phyloP scores from a whole-genome alignment of 2,329 filamentous ascomycete species.

The Aotearoamyces nothofagi region DNA sequence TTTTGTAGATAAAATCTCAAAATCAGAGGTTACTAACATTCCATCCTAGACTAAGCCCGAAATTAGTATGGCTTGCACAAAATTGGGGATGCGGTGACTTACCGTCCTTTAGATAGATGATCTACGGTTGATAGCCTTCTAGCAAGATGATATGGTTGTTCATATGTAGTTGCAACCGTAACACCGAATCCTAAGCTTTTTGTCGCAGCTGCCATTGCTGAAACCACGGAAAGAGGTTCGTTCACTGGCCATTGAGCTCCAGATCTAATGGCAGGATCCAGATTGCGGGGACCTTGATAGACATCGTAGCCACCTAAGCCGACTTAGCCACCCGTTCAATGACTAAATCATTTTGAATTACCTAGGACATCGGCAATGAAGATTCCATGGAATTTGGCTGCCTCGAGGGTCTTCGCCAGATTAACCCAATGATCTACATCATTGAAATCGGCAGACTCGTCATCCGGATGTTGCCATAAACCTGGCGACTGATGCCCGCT shows the following conservation, averaged over 20 bases:
- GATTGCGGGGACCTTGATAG: conserved; percentile 30
- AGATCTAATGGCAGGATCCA: conserved; percentile 40
- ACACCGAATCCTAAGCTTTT: conserved; percentile 49
- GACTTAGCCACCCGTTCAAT: background rate
- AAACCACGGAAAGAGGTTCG: conserved; percentile 43
- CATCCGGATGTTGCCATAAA: conserved; percentile 48
- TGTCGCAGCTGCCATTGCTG: conserved; percentile 53
- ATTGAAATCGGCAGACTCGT: conserved; percentile 46
- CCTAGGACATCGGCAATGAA: conserved; percentile 48
- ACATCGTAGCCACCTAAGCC: conserved; percentile 42
- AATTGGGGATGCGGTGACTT: background rate
- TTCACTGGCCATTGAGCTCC: conserved; percentile 56
- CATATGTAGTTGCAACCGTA: conserved; percentile 51
- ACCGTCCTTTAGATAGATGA: conserved; percentile 44
- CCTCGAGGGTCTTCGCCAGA: conserved; percentile 40
- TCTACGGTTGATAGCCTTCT: conserved; percentile 49
- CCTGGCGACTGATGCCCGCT: conserved; percentile 39
- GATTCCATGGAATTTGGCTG: conserved; percentile 46
- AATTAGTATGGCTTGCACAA: background rate
- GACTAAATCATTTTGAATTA: background rate
- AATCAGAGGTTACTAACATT: conserved; percentile 1
- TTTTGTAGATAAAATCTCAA: too few species aligned
- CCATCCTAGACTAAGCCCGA: background rate
- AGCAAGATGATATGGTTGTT: conserved; percentile 52
- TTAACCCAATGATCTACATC: conserved; percentile 44